Evolutionary conservation across 768 basidiomycete genomes (phyloP), one percentile per base, ranked within the genome.

Genomic region (Floccularia luteovirens): DNA sequence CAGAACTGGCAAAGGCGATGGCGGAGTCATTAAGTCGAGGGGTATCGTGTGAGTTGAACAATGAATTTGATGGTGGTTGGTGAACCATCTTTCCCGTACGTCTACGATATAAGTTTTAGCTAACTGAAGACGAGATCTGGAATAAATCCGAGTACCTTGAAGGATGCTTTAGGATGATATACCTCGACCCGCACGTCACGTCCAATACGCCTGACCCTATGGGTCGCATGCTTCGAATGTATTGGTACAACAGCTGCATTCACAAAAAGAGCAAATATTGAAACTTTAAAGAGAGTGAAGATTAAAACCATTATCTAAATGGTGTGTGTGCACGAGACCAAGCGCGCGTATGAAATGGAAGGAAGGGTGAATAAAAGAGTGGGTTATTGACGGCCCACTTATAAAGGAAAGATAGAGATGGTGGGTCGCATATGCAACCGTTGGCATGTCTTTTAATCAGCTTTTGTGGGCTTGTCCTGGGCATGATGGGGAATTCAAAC

Each of bases 151-250:
- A 3, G 21, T 19, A 55, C 55, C 47, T 53, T 46, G 37, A 46
- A 49, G 3, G 37, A 41, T 3, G 41, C 27, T 12, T 39, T 40
- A 20, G 55, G 55, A 37, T 54, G 44, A 37, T 42, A 54, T 10
- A 49, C 32, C 31, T 49, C 48, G 5, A 56, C 31, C 24, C 46
- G 16, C 27, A 55, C 28, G 7, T 38, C 48, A 5, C 48, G 44
- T 17, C 46, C 37, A 32, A 51, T 36, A n/a, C 42, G 34, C 31
- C 49, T 43, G 4, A 42, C 16, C 19, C 49, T 42, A 34, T 50
- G 55, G 3, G 51, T 54, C n/a, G 48, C 32, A 34, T 50, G 48
- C 24, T 44, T 49, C 13, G 32, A 32, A 31, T 34, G 30, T 10
- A 33, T 19, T 7, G 50, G 41, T 42, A 38, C 45, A 16, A 49